A percentile compares a stretch with the other conserved stretches of the same genome.
phyloP scores from a whole-genome alignment of 129 eudicot genomes.

The Pulicaria dysenterica region DNA sequence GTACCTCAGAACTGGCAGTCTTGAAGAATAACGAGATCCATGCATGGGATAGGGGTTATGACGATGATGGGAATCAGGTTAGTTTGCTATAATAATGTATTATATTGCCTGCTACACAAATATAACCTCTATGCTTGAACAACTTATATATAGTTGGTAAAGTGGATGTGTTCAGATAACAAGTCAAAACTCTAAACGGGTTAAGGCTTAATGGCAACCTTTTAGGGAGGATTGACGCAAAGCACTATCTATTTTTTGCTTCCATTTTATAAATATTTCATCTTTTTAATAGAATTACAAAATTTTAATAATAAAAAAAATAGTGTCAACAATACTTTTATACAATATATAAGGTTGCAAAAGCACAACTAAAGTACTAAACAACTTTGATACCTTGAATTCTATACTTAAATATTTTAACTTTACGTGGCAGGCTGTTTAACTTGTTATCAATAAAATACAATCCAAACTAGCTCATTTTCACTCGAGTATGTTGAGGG shows the following conservation, averaged over 20 bases:
- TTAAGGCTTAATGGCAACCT: neutral
- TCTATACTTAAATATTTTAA: neutral
- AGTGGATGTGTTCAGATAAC: neutral
- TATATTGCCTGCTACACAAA: neutral
- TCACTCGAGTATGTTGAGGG: too few relatives aligned
- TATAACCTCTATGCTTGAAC: neutral
- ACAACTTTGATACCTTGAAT: neutral
- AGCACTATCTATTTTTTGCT: neutral
- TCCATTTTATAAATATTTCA: neutral
- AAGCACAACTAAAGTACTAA: neutral
- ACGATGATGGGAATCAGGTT: conserved; percentile 92
- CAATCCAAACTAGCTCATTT: neutral
- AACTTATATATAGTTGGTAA: conserved; percentile 4
- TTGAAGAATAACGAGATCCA: conserved; percentile 91
- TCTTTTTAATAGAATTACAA: neutral
- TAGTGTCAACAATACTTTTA: neutral
- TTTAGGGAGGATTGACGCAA: neutral
- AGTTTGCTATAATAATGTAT: conserved; percentile 28
- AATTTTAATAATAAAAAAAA: neutral
- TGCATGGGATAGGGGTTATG: conserved; percentile 91
- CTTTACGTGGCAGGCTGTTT: neutral
- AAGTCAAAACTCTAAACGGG: conserved; percentile 3
- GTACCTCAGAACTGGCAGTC: conserved; percentile 84
- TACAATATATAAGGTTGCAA: neutral
- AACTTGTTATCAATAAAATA: neutral